Conservation (phyloP, 306 rosid genomes). For the Fagus sylvatica region DNA sequence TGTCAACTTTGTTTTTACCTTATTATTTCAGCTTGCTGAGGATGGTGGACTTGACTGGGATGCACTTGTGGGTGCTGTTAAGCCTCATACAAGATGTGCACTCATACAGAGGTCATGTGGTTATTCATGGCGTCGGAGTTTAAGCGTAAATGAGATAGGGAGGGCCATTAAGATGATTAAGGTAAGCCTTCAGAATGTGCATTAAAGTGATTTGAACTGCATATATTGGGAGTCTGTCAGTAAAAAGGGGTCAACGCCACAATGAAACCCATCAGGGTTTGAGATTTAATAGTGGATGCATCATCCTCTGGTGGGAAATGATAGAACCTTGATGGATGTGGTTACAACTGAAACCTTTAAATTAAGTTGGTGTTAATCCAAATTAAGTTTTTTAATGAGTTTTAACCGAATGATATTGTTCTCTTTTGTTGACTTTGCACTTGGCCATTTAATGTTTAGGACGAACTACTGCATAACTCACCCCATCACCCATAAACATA, state of each 20-base stretch:
- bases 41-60: conserved; percentile 89
- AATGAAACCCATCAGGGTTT: not conserved
- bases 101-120: conserved; percentile 95
- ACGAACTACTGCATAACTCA: conserved; percentile 4
- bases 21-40: conserved; percentile 64
- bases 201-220: not conserved
- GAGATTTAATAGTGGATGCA: not conserved
- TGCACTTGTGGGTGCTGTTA: conserved; percentile 59
- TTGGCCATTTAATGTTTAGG: not conserved
- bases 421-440: not conserved
- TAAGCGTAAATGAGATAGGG: conserved; percentile 73
- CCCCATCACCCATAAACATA: not conserved
- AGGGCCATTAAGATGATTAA: conserved; percentile 74
- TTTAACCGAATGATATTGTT: not conserved
- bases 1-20: conserved; percentile 7
- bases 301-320: not conserved
- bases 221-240: not conserved
- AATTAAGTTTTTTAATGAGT: not conserved
- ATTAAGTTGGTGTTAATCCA: too few relatives aligned
- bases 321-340: conserved; percentile 6
- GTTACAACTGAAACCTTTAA: not conserved
- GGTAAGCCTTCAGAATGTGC: conserved; percentile 42
- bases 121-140: conserved; percentile 92
- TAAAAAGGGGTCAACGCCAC: not conserved
- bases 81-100: conserved; percentile 79